phyloP scores from a whole-genome alignment of 2,329 filamentous ascomycete genomes.

The Diaporthe amygdali region DNA sequence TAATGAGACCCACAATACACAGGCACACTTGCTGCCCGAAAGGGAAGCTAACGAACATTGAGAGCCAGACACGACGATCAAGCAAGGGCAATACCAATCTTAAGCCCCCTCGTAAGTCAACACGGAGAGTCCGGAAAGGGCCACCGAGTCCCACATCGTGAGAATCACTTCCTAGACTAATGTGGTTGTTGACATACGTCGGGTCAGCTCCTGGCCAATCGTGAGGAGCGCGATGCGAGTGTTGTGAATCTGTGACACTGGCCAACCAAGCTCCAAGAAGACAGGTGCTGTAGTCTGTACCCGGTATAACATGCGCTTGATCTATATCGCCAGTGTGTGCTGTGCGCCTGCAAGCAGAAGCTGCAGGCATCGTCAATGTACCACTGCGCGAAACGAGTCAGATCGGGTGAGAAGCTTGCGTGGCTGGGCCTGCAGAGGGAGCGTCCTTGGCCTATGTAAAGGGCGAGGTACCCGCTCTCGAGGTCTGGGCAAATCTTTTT shows the following conservation, averaged over 20 bases:
- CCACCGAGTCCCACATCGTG: slow-evolving; percentile 2
- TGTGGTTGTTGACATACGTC: not conserved
- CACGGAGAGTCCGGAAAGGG: not conserved
- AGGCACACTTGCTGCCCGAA: slow-evolving; percentile 10
- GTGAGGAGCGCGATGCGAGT: not conserved
- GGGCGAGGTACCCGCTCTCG: not conserved
- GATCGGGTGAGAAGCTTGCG: slow-evolving; percentile 13
- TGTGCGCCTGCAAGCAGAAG: too few species aligned
- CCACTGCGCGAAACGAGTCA: not conserved
- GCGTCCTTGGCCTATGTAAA: not conserved
- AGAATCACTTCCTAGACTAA: not conserved
- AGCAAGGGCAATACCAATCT: not conserved
- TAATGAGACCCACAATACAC: slow-evolving; percentile 3
- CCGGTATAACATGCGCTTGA: not conserved
- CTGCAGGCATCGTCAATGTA: not conserved
- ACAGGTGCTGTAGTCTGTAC: not conserved
- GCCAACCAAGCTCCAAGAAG: not conserved
- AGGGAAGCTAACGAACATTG: not conserved
- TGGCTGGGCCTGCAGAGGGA: not conserved
- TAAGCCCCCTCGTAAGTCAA: not conserved
- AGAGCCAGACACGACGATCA: not conserved
- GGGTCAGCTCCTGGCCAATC: not conserved
- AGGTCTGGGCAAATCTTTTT: slow-evolving; percentile 4
- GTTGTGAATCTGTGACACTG: slow-evolving; percentile 9
- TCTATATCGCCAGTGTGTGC: not conserved